phyloP scores from a whole-genome alignment of 495 filamentous ascomycete species.

The Annulohypoxylon moriforme region DNA sequence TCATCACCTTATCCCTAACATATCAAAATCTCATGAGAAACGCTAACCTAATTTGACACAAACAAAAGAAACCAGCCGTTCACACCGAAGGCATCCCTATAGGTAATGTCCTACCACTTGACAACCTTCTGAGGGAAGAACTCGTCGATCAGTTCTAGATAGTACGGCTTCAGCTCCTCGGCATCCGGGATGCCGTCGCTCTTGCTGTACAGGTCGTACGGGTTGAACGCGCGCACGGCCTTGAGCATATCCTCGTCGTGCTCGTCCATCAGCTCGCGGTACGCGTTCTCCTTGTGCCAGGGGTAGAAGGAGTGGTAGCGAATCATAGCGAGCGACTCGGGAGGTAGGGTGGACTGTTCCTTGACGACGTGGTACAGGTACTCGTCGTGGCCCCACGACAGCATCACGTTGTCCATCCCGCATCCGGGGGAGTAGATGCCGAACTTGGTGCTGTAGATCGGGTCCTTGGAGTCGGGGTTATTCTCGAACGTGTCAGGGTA shows the following conservation, averaged over 20 bases:
- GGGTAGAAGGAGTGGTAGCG: conserved; percentile 91
- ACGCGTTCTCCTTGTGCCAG: conserved; percentile 85
- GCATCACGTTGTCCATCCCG: conserved; percentile 84
- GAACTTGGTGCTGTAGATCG: conserved; percentile 74
- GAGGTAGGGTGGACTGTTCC: conserved; percentile 79
- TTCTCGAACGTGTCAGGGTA: conserved; percentile 77
- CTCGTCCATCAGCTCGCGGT: conserved; percentile 81
- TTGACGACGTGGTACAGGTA: conserved; percentile 87
- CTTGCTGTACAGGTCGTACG: conserved; percentile 93
- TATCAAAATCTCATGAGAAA: background rate
- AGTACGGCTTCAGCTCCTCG: conserved; percentile 84
- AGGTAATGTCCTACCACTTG: conserved; percentile 69
- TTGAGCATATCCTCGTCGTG: conserved; percentile 81
- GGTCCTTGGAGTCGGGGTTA: conserved; percentile 75
- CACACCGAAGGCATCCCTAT: background rate
- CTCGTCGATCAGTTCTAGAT: conserved; percentile 84
- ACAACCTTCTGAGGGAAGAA: conserved; percentile 82
- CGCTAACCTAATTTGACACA: background rate
- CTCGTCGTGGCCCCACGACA: conserved; percentile 93
- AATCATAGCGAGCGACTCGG: conserved; percentile 89
- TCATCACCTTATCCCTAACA: background rate
- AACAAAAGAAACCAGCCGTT: background rate
- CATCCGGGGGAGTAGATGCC: conserved; percentile 83
- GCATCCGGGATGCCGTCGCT: conserved; percentile 80
- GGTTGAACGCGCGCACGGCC: conserved; percentile 87